These are phyloP conservation scores for Talaromyces adpressus DNA, from an alignment of 495 filamentous ascomycete species.

Conservation along the genomic window DNA sequence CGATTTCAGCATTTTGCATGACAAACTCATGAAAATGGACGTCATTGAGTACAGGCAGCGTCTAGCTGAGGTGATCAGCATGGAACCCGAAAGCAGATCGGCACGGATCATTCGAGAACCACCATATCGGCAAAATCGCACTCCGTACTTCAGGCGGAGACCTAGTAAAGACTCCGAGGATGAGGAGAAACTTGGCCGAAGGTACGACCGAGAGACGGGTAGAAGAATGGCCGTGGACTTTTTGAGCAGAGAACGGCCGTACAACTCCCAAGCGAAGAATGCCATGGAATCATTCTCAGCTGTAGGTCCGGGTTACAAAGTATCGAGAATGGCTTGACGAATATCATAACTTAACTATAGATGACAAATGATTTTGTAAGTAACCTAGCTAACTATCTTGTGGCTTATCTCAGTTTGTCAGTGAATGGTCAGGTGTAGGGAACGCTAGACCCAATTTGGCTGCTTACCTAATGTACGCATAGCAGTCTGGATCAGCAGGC, in stretches of 20 bases:
- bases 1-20: conserved; percentile 2
- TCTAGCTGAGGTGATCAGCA: neutral
- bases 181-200: neutral
- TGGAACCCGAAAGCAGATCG: neutral
- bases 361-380: too few species aligned
- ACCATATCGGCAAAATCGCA: neutral
- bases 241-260: neutral
- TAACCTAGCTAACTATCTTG: too few species aligned
- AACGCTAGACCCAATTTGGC: too few species aligned
- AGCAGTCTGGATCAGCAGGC: too few species aligned
- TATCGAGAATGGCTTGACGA: conserved; percentile 3
- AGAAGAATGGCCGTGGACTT: neutral
- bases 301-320: conserved; percentile 4
- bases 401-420: too few species aligned
- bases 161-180: neutral
- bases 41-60: neutral
- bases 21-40: neutral
- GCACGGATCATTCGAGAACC: neutral
- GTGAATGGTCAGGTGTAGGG: too few species aligned
- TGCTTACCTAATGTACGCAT: too few species aligned
- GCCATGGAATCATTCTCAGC: conserved; percentile 2
- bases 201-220: neutral
- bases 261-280: neutral
- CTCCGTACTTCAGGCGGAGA: neutral
- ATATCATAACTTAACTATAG: too few species aligned